Evolutionary conservation across 805 yeast genomes (phyloP).

Genomic region (Ogataea chonburiensis): DNA sequence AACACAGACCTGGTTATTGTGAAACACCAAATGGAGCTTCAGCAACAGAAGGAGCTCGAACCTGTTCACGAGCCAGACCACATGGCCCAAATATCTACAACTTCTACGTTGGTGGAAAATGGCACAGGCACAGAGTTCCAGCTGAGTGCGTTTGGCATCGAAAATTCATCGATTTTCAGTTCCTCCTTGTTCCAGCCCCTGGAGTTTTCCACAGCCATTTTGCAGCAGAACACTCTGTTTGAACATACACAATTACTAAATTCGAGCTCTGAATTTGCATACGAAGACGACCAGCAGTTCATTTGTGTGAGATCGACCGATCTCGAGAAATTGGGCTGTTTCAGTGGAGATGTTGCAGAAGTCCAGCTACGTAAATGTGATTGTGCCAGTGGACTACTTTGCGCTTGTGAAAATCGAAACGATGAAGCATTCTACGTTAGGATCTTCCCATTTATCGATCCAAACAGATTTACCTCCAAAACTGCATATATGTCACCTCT

Average conservation of each 20-base stretch:
- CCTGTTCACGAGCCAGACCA: constrained; percentile 9
- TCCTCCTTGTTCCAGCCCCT: constrained; percentile 8
- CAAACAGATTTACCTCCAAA: constrained; percentile 44
- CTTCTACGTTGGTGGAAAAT: constrained; percentile 13
- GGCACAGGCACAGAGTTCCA: constrained; percentile 11
- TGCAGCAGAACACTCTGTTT: constrained; percentile 13
- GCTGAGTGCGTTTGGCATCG: constrained; percentile 19
- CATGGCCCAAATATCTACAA: constrained; percentile 8
- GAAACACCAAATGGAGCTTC: constrained; percentile 24
- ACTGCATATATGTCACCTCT: constrained; percentile 63
- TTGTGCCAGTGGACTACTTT: constrained; percentile 17
- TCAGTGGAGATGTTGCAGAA: constrained; percentile 66
- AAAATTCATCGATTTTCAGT: constrained; percentile 14
- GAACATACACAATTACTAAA: constrained; percentile 20
- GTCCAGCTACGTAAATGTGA: constrained; percentile 24
- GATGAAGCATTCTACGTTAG: constrained; percentile 33
- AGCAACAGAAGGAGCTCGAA: constrained; percentile 10
- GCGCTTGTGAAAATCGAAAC: constrained; percentile 18
- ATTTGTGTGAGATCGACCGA: constrained; percentile 49
- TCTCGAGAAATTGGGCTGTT: constrained; percentile 55
- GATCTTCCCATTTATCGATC: constrained; percentile 63
- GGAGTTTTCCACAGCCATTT: constrained; percentile 11
- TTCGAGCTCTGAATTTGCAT: constrained; percentile 20
- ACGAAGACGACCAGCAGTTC: constrained; percentile 47
- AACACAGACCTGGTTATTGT: constrained; percentile 57